Evolutionary conservation across 495 filamentous ascomycete genomes (phyloP), one percentile per base, ranked within the genome.

Genomic region (Aspergillus bridgeri): DNA sequence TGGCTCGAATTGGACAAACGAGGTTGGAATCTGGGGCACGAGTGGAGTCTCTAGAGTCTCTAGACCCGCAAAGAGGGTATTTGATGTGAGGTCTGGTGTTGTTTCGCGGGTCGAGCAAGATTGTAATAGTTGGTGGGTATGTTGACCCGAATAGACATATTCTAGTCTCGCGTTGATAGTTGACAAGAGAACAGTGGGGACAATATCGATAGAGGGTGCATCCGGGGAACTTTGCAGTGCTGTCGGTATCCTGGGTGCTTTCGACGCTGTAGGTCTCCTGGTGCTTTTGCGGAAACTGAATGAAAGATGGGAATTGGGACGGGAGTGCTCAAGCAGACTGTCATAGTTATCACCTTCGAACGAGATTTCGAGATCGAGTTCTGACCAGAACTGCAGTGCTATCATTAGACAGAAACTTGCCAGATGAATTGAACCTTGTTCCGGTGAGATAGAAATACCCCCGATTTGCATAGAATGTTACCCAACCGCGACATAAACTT

Each of bases 341-440:
- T 56, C 33, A n/a, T n/a, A n/a, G 3, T 60, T 58, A 42, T 46
- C 60, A 38, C 57, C 63, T 52, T 67, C 71, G 49, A 64, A 62
- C 7, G 57, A 46, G n/a, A 65, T 59, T 15, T 48, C 47, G 11
- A 74, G 71, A 15, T 66, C 72, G 27, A 76, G 57, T 3, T 73
- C 67, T 3, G 61, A 47, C 73, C 73, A 78, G 18, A 74, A 51
- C 75, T 78, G 43, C 4, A 46, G 0, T 48, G 49, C 52, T 59
- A 33, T 17, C 48, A 48, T 5, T 5, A n/a, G n/a, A n/a, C n/a
- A n/a, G n/a, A n/a, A n/a, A n/a, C n/a, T 20, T 3, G 15, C 11
- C 3, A 20, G 22, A n/a, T 42, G 13, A 9, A 17, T 24, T 11
- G n/a, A 4, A n/a, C n/a, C n/a, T n/a, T n/a, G n/a, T n/a, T n/a